phyloP scores from a whole-genome alignment of 192 early-diverging fungal species.

The Linnemannia hyalina region DNA sequence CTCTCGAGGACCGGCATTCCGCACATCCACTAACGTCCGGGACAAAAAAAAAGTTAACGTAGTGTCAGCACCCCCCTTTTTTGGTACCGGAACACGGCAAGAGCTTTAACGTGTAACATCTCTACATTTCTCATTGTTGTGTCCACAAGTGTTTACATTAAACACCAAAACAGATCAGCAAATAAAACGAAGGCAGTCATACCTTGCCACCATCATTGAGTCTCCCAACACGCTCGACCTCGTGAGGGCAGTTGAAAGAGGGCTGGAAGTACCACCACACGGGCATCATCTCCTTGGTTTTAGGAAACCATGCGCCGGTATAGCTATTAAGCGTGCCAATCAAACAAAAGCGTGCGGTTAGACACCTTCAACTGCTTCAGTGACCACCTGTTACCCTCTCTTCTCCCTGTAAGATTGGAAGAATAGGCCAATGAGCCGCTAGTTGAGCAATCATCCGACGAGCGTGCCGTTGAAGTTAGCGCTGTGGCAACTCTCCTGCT shows the following conservation, averaged over 20 bases:
- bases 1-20: slow-evolving; percentile 3
- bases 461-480: no score
- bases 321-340: neutral
- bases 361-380: neutral
- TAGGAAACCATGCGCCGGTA: neutral
- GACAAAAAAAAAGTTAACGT: no score
- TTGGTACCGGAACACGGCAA: no score
- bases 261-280: slow-evolving; percentile 24
- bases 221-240: slow-evolving; percentile 16
- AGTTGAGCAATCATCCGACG: no score
- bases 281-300: neutral
- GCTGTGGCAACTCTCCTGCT: no score
- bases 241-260: slow-evolving; percentile 19
- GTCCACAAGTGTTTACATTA: neutral
- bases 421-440: no score
- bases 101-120: no score
- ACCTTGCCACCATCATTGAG: slow-evolving; percentile 22
- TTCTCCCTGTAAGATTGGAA: no score
- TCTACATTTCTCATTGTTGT: no score
- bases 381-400: neutral
- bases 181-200: neutral
- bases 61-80: no score
- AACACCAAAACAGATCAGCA: neutral
- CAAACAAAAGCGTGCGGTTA: neutral
- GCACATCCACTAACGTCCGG: slow-evolving; percentile 1